These are phyloP conservation scores for Diaporthe citrichinensis DNA, from an alignment of 2,329 filamentous ascomycete species.

Conservation along the genomic window DNA sequence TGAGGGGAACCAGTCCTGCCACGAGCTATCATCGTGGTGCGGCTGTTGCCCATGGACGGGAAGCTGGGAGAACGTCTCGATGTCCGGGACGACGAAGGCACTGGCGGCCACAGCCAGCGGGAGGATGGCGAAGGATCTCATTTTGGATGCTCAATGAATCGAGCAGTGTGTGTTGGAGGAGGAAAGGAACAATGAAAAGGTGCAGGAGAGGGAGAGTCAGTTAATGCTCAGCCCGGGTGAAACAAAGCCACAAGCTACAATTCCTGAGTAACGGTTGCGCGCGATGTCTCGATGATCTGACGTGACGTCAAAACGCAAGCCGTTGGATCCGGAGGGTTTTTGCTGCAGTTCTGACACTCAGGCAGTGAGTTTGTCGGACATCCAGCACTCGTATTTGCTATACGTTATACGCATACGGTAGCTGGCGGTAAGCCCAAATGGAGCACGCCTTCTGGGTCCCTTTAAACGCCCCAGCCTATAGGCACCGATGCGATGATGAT, in stretches of 20 bases:
- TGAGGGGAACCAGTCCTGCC: conserved; percentile 42
- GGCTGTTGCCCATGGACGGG: conserved; percentile 40
- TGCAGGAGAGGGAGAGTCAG: not conserved
- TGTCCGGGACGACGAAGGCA: conserved; percentile 46
- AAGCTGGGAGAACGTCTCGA: conserved; percentile 41
- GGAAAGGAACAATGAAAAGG: not conserved
- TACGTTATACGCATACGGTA: not conserved
- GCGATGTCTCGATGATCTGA: conserved; percentile 21
- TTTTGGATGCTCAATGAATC: conserved; percentile 26
- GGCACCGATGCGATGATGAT: conserved; percentile 25
- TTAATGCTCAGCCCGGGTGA: not conserved
- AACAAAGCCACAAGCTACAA: conserved; percentile 24
- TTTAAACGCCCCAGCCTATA: not conserved
- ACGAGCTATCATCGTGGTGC: conserved; percentile 36
- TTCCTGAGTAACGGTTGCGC: conserved; percentile 2
- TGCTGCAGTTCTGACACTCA: not conserved
- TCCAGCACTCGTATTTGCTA: not conserved
- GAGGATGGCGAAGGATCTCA: conserved; percentile 44
- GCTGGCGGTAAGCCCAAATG: not conserved
- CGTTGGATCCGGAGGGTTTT: conserved; percentile 13
- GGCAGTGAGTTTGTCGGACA: not conserved
- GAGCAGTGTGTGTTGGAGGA: not conserved
- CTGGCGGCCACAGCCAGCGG: conserved; percentile 43
- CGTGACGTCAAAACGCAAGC: conserved; percentile 39
- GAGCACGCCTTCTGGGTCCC: not conserved